Evolutionary conservation across 1,284 basidiomycete species (phyloP).

Genomic region (Clitocybe nebularis): DNA sequence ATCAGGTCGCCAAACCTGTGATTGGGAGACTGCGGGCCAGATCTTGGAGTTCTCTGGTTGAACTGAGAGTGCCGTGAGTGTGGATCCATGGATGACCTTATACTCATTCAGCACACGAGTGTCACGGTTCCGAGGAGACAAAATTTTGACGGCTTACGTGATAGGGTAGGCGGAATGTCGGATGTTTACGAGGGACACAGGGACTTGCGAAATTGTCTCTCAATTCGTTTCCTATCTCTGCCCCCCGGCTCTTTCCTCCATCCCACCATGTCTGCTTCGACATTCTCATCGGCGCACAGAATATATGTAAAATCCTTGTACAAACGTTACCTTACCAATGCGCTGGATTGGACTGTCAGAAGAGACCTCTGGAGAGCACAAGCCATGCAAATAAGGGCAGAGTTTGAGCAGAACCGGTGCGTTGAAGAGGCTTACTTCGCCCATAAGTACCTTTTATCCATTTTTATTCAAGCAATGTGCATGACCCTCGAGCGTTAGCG

Average conservation of each 20-base stretch:
- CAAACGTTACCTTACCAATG: conserved; percentile 80
- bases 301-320: conserved; percentile 91
- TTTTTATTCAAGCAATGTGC: conserved; percentile 61
- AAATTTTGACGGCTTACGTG: conserved; percentile 20
- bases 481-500: conserved; percentile 84
- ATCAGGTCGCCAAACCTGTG: conserved; percentile 42
- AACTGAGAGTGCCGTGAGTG: conserved; percentile 71
- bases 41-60: conserved; percentile 64
- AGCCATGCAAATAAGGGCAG: conserved; percentile 83
- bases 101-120: neutral
- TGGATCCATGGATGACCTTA: conserved; percentile 62
- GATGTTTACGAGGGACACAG: conserved; percentile 2
- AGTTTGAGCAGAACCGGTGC: conserved; percentile 90
- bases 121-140: conserved; percentile 7
- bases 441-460: conserved; percentile 2
- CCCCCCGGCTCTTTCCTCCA: conserved; percentile 12
- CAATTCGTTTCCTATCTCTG: conserved; percentile 6
- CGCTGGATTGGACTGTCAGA: conserved; percentile 85
- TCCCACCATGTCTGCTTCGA: conserved; percentile 41
- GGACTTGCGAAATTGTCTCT: conserved; percentile 4
- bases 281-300: conserved; percentile 78
- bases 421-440: conserved; percentile 22
- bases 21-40: conserved; percentile 48
- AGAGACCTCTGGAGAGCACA: conserved; percentile 83
- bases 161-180: conserved; percentile 12